A percentile compares a stretch with the other conserved stretches of the same genome.
These are phyloP conservation scores for Acer saccharum DNA, from an alignment of 345 rosid genomes.

Conservation along the genomic window DNA sequence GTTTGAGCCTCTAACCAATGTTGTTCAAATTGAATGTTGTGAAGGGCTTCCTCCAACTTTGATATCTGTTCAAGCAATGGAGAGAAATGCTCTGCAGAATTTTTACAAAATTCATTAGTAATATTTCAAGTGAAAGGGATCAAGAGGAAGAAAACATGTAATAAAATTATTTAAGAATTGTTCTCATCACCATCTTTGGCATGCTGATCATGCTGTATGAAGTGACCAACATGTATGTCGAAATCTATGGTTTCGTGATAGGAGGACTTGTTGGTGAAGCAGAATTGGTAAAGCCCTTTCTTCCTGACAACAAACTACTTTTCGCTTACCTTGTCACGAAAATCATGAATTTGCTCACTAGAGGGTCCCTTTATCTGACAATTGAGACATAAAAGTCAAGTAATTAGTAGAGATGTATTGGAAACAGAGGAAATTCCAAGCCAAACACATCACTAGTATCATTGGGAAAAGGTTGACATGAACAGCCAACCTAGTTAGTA, in stretches of 20 bases:
- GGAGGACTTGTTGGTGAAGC: conserved; percentile 75
- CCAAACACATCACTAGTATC: no score
- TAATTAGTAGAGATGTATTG: background rate
- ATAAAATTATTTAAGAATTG: background rate
- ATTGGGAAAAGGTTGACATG: no score
- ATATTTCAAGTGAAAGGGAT: no score
- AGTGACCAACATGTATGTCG: conserved; percentile 64
- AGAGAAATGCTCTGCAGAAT: conserved; percentile 57
- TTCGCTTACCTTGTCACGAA: conserved; percentile 61
- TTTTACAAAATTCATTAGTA: background rate
- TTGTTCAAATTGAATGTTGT: conserved; percentile 75
- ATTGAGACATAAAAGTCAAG: background rate
- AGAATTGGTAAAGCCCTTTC: conserved; percentile 65
- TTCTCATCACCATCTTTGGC: conserved; percentile 59
- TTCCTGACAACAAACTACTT: conserved; percentile 58
- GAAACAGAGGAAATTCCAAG: background rate
- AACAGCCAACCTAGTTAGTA: no score
- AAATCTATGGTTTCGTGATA: conserved; percentile 73
- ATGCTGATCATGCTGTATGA: conserved; percentile 61
- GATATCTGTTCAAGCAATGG: conserved; percentile 66
- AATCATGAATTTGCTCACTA: conserved; percentile 60
- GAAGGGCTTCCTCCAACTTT: conserved; percentile 66
- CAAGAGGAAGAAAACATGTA: background rate
- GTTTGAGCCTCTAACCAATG: conserved; percentile 87
- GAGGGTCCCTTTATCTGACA: conserved; percentile 62